A percentile compares a stretch with the other conserved stretches of the same genome.
Evolutionary conservation across 139 green algal genomes (phyloP).

Genomic region (Chlorella sorokiniana): DNA sequence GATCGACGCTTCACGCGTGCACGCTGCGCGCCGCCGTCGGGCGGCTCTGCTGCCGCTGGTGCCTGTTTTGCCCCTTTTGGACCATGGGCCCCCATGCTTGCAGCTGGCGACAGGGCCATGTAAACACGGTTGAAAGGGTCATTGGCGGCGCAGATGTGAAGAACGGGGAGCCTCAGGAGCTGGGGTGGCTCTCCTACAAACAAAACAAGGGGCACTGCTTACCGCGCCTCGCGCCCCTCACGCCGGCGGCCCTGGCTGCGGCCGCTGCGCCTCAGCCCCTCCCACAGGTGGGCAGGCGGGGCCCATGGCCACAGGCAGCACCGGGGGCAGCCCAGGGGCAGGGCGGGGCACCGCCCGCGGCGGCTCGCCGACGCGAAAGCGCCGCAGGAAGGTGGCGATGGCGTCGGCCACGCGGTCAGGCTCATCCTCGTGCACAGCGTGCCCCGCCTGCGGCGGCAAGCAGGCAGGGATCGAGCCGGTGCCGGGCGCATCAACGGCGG

Average conservation of each 20-base stretch:
- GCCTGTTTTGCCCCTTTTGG: neutral
- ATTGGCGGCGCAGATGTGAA: too few relatives aligned
- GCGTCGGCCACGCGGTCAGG: conserved; percentile 63
- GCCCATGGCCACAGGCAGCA: conserved; percentile 55
- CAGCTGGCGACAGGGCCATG: too few relatives aligned
- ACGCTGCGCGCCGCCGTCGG: neutral
- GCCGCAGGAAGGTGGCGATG: conserved; percentile 71
- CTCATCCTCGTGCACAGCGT: conserved; percentile 94
- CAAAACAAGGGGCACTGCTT: too few relatives aligned
- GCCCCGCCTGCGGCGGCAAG: conserved; percentile 64
- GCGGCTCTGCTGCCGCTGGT: neutral
- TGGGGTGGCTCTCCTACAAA: too few relatives aligned
- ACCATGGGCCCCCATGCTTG: too few relatives aligned
- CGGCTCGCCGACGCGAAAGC: conserved; percentile 67
- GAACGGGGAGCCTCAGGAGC: too few relatives aligned
- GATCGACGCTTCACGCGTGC: neutral
- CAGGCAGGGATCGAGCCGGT: neutral
- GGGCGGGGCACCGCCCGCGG: conserved; percentile 58
- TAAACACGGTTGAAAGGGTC: too few relatives aligned
- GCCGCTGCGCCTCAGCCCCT: neutral
- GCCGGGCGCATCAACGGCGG: neutral
- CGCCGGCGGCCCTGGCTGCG: neutral
- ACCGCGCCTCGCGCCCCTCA: too few relatives aligned
- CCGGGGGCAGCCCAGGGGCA: conserved; percentile 38
- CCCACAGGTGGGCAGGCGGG: neutral